These are phyloP conservation scores for Linanthus parryae DNA, from an alignment of 148 eudicot species.

Conservation along the genomic window DNA sequence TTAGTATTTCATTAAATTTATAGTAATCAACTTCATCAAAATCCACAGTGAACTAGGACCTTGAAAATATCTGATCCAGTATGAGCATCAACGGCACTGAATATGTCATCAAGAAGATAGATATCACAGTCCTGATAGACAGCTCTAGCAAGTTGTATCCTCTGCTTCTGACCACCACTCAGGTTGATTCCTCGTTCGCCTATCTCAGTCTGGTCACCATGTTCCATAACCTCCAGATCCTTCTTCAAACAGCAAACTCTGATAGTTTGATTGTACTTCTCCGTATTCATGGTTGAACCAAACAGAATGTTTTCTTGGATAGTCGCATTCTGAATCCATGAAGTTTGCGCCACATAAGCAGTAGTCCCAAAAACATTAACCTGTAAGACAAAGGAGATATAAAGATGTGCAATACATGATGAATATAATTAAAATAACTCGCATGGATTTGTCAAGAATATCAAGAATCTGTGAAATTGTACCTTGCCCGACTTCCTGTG, in stretches of 20 bases:
- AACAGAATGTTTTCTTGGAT: conserved; percentile 21
- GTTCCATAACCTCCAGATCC: conserved; percentile 17
- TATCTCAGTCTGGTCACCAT: conserved; percentile 20
- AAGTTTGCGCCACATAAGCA: conserved; percentile 20
- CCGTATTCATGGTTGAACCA: conserved; percentile 15
- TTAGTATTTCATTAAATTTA: no score
- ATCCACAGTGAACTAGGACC: conserved; percentile 6
- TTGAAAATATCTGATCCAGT: conserved; percentile 22
- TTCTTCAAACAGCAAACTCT: conserved; percentile 15
- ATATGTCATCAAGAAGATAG: conserved; percentile 21
- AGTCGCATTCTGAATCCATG: conserved; percentile 21
- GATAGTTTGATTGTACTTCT: conserved; percentile 11
- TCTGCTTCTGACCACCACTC: conserved; percentile 24
- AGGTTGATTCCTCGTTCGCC: conserved; percentile 22
- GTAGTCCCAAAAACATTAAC: conserved; percentile 17
- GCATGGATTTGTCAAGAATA: no score
- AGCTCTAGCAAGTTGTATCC: conserved; percentile 23
- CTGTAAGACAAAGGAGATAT: background rate
- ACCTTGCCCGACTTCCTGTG: conserved; percentile 18
- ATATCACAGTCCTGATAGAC: conserved; percentile 24
- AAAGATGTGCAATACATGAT: no score
- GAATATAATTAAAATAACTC: no score
- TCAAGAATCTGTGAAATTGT: background rate
- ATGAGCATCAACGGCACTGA: conserved; percentile 23
- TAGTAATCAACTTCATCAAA: no score